Conservation (phyloP, 2,329 filamentous ascomycete genomes). For the Penicillium paneum region DNA sequence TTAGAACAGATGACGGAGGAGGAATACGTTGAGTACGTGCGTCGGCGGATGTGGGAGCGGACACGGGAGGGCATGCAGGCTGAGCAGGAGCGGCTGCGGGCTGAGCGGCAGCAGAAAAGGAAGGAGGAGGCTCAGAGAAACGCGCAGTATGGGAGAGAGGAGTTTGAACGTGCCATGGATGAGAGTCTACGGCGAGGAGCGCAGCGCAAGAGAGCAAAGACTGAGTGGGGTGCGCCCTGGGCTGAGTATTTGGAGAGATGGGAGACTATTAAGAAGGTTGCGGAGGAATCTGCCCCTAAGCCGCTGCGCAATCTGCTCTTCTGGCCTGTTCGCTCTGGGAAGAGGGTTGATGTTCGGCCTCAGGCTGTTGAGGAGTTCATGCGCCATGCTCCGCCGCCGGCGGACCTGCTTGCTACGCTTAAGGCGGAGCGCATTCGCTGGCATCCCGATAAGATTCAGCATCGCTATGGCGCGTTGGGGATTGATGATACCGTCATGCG, state of each 20-base stretch:
- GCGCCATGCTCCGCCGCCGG: slow-evolving; percentile 47
- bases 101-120: slow-evolving; percentile 50
- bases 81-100: slow-evolving; percentile 64
- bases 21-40: slow-evolving; percentile 82
- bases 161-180: slow-evolving; percentile 64
- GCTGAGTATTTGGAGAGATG: slow-evolving; percentile 63
- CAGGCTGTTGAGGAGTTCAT: slow-evolving; percentile 69
- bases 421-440: slow-evolving; percentile 86
- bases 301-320: slow-evolving; percentile 50
- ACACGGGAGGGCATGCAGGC: slow-evolving; percentile 80
- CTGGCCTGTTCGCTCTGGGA: slow-evolving; percentile 71
- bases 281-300: slow-evolving; percentile 13
- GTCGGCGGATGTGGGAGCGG: slow-evolving; percentile 91
- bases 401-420: slow-evolving; percentile 52
- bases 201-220: slow-evolving; percentile 49
- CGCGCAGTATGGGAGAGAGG: slow-evolving; percentile 26
- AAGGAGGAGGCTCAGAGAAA: slow-evolving; percentile 37
- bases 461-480: slow-evolving; percentile 68
- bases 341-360: slow-evolving; percentile 54
- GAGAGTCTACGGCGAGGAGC: slow-evolving; percentile 65
- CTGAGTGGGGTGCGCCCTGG: slow-evolving; percentile 59
- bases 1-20: slow-evolving; percentile 89
- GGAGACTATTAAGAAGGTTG: slow-evolving; percentile 48
- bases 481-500: slow-evolving; percentile 71
- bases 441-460: slow-evolving; percentile 98